These are phyloP conservation scores for Fomitopsis palustris DNA, from an alignment of 1,284 basidiomycete genomes.

Conservation along the genomic window DNA sequence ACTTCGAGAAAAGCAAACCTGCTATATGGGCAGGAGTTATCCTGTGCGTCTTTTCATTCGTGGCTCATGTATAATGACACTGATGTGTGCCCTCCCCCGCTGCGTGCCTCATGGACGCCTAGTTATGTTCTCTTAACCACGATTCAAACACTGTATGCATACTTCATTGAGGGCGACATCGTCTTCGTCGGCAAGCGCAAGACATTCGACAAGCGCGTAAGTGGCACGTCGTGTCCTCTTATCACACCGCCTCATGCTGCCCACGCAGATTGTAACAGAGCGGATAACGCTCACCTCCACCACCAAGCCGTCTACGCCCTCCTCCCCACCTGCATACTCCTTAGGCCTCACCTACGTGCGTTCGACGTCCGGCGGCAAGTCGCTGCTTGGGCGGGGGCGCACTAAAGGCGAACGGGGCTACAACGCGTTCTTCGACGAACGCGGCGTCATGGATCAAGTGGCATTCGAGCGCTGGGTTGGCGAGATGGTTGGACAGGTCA, in stretches of 20 bases:
- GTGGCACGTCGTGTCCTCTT: slow-evolving; percentile 19
- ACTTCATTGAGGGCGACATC: slow-evolving; percentile 76
- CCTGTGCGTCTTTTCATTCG: slow-evolving; percentile 44
- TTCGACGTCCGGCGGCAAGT: slow-evolving; percentile 75
- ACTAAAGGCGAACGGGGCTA: slow-evolving; percentile 50
- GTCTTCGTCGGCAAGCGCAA: slow-evolving; percentile 83
- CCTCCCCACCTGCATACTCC: slow-evolving; percentile 55
- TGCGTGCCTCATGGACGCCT: background rate
- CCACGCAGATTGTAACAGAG: slow-evolving; percentile 73
- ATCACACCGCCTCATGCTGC: background rate
- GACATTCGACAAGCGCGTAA: slow-evolving; percentile 75
- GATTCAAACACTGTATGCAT: slow-evolving; percentile 73
- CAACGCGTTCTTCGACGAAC: slow-evolving; percentile 68
- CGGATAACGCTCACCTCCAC: slow-evolving; percentile 70
- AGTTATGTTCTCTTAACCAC: slow-evolving; percentile 75
- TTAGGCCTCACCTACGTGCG: slow-evolving; percentile 66
- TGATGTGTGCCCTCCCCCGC: background rate
- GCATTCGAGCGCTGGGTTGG: slow-evolving; percentile 73
- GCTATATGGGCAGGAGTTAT: slow-evolving; percentile 77
- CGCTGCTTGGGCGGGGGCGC: slow-evolving; percentile 63
- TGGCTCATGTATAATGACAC: background rate
- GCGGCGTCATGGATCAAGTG: slow-evolving; percentile 67
- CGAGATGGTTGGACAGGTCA: slow-evolving; percentile 46
- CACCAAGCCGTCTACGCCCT: slow-evolving; percentile 46
- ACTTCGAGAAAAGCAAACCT: slow-evolving; percentile 85